Evolutionary conservation across 495 filamentous ascomycete genomes (phyloP), one percentile per base, ranked within the genome.

Genomic region (Trichoderma erinaceum): DNA sequence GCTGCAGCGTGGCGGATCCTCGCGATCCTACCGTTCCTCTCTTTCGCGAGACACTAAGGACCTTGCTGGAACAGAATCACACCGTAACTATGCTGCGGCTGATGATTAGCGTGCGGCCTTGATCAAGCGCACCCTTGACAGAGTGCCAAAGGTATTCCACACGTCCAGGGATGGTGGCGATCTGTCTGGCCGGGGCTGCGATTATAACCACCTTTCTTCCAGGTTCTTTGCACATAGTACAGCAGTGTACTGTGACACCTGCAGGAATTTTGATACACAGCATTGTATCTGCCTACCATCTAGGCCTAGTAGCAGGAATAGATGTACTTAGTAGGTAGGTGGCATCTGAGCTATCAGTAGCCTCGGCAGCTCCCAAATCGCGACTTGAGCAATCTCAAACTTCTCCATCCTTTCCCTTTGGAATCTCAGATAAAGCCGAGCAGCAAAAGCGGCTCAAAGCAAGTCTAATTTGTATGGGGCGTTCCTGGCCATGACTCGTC

Each of bases 61-160:
- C 27, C 23, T 13, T 61, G 16, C 27, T 61, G 56, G 25, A 61
- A 61, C 56, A 32, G 8, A 18, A 32, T 32, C 56, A 61, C 25
- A 61, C 56, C 25, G 56, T 61, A 32, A 32, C 27, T 15, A 10
- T 61, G 10, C 56, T 61, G 56, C 56, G 56, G 56, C 56, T 61
- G 56, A 61, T 61, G 25, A 10, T 21, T 61, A 61, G 56, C 56
- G 56, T 32, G 56, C 25, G 4, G n/a, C 23, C 16, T 32, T 29
- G 23, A 32, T 29, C 13, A 27, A 61, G 56, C 29, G 25, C 25
- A 29, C 56, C 56, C 56, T 32, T 61, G 56, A 32, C 56, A 61
- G 56, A 15, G 56, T 61, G 56, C 23, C 56, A 35, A 32, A 61
- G 56, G 27, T 61, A 61, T 61, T 32, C 56, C 56, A 61, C 56